Conservation (phyloP, 202 grass and related monocot species). For the Carex arenaria region DNA sequence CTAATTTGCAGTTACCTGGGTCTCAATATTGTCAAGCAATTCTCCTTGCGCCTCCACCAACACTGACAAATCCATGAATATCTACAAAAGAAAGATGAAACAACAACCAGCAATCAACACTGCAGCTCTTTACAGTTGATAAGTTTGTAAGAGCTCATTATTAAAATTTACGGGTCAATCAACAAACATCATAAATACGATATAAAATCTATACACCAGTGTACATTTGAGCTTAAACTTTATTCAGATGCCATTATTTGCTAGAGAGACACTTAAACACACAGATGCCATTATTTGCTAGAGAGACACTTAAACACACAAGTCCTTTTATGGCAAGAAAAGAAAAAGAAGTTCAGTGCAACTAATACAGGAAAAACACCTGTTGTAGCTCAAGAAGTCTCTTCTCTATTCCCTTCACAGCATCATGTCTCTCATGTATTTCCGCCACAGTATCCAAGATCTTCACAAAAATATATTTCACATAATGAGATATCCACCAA, state of each 20-base stretch:
- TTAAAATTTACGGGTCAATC: not conserved
- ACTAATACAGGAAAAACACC: conserved; percentile 29
- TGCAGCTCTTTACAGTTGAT: not conserved
- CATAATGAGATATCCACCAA: conserved; percentile 6
- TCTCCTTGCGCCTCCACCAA: conserved; percentile 72
- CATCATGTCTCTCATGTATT: conserved; percentile 80
- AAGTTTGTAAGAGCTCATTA: not conserved
- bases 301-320: not conserved
- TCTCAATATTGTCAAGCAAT: conserved; percentile 67
- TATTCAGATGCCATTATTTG: not conserved
- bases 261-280: not conserved
- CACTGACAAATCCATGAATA: conserved; percentile 77
- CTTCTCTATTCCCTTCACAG: conserved; percentile 70
- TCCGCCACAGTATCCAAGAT: conserved; percentile 76
- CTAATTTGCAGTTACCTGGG: conserved; percentile 33
- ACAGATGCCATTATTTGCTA: not conserved
- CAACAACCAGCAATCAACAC: not conserved
- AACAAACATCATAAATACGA: not conserved
- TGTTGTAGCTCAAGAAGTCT: conserved; percentile 80
- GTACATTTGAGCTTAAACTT: not conserved
- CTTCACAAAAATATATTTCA: conserved; percentile 28
- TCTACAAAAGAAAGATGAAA: conserved; percentile 25
- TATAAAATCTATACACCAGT: not conserved
- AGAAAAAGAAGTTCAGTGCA: not conserved
- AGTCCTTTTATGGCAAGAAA: not conserved